phyloP scores from a whole-genome alignment of 306 rosid species.

The Datisca glomerata region DNA sequence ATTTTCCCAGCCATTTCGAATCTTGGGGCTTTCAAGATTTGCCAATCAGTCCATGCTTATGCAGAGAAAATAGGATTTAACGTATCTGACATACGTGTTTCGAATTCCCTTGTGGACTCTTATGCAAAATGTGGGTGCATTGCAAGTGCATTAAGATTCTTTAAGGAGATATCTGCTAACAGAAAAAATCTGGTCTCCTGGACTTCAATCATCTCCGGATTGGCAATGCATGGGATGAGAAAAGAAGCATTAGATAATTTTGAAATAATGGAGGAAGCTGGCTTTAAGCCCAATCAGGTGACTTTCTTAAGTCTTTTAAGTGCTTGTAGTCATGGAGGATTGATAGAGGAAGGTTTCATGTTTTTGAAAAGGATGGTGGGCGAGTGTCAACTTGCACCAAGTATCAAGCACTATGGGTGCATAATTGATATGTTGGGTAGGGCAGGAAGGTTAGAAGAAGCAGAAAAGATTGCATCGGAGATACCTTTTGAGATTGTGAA shows the following conservation, averaged over 20 bases:
- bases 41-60: constrained; percentile 48
- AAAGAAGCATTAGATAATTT: constrained; percentile 40
- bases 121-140: constrained; percentile 77
- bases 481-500: constrained; percentile 44
- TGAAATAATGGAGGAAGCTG: constrained; percentile 45
- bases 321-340: constrained; percentile 69
- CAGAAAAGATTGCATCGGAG: constrained; percentile 43
- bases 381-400: constrained; percentile 29
- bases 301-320: constrained; percentile 48
- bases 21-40: constrained; percentile 41
- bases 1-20: constrained; percentile 45
- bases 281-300: constrained; percentile 40
- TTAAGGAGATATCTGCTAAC: constrained; percentile 30
- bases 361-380: constrained; percentile 47
- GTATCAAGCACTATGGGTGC: constrained; percentile 62
- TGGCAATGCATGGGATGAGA: constrained; percentile 60
- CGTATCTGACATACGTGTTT: constrained; percentile 34
- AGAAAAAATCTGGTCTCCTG: constrained; percentile 56
- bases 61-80: constrained; percentile 59
- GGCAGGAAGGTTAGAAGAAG: constrained; percentile 62
- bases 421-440: constrained; percentile 65
- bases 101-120: constrained; percentile 49
- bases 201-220: constrained; percentile 52
- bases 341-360: constrained; percentile 58
- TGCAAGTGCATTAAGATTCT: constrained; percentile 31